A percentile compares a stretch with the other conserved stretches of the same genome.
These are phyloP conservation scores for Sclerotinia trifoliorum DNA, from an alignment of 2,329 filamentous ascomycete genomes.

Conservation along the genomic window DNA sequence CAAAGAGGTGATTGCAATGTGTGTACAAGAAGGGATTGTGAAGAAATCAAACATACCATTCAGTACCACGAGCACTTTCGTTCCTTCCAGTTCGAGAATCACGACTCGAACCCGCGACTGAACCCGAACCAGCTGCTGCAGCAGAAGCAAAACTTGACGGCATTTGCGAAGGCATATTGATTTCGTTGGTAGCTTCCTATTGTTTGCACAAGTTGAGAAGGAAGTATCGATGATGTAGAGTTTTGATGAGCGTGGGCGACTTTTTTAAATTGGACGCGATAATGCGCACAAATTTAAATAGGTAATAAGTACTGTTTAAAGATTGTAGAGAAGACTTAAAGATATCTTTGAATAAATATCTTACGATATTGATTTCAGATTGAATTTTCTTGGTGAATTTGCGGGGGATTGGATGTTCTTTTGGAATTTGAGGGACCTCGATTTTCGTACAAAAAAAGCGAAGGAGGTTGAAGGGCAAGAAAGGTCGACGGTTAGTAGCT, in stretches of 20 bases:
- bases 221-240: constrained; percentile 4
- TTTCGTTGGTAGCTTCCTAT: constrained; percentile 11
- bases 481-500: constrained; percentile 14
- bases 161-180: constrained; percentile 44
- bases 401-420: constrained; percentile 3
- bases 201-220: constrained; percentile 4
- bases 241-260: constrained; percentile 14
- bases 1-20: background rate
- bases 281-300: constrained; percentile 21
- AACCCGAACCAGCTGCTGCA: constrained; percentile 59
- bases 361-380: constrained; percentile 4
- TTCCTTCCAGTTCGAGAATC: constrained; percentile 52
- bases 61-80: constrained; percentile 54
- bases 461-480: constrained; percentile 18
- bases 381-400: constrained; percentile 7
- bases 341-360: constrained; percentile 4
- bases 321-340: constrained; percentile 10
- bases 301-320: background rate
- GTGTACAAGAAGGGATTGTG: background rate
- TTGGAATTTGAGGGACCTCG: constrained; percentile 12
- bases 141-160: constrained; percentile 83
- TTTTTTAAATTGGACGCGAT: constrained; percentile 7
- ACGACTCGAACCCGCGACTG: constrained; percentile 62
- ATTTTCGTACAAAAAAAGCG: constrained; percentile 20
- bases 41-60: constrained; percentile 59